A percentile compares a stretch with the other conserved stretches of the same genome.
These are phyloP conservation scores for Omphalotus guepiniiformis DNA, from an alignment of 768 basidiomycete genomes.

Conservation along the genomic window DNA sequence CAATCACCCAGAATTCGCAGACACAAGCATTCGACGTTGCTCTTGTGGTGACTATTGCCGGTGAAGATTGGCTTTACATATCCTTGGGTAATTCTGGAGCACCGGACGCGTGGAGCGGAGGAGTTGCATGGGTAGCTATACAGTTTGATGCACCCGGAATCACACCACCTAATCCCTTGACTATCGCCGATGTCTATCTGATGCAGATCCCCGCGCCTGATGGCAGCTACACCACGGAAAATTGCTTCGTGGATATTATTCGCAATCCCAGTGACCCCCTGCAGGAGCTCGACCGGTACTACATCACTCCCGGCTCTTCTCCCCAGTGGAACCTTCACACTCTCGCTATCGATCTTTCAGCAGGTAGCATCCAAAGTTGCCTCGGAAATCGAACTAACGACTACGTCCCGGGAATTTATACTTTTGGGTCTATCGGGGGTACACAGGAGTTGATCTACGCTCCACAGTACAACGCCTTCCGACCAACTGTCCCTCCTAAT, in stretches of 20 bases:
- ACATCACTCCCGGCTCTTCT: background rate
- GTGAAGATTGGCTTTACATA: background rate
- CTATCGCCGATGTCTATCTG: background rate
- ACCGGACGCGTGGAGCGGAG: background rate
- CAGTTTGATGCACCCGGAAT: background rate
- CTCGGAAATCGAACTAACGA: background rate
- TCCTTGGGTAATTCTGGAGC: background rate
- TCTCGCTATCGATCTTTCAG: background rate
- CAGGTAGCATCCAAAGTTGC: background rate
- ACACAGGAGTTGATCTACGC: background rate
- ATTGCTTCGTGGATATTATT: background rate
- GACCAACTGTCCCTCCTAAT: background rate
- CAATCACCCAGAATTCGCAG: background rate
- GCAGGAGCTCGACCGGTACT: background rate
- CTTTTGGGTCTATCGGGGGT: background rate
- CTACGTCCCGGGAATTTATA: background rate
- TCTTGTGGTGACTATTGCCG: background rate
- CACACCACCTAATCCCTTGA: background rate
- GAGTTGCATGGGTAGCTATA: background rate
- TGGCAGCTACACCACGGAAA: background rate
- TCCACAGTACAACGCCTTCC: background rate
- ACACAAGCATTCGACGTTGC: background rate
- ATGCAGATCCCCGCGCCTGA: background rate
- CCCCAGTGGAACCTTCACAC: background rate
- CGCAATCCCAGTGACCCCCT: background rate